Evolutionary conservation across 306 rosid genomes (phyloP), one percentile per base, ranked within the genome.

Genomic region (Lathyrus sativus): DNA sequence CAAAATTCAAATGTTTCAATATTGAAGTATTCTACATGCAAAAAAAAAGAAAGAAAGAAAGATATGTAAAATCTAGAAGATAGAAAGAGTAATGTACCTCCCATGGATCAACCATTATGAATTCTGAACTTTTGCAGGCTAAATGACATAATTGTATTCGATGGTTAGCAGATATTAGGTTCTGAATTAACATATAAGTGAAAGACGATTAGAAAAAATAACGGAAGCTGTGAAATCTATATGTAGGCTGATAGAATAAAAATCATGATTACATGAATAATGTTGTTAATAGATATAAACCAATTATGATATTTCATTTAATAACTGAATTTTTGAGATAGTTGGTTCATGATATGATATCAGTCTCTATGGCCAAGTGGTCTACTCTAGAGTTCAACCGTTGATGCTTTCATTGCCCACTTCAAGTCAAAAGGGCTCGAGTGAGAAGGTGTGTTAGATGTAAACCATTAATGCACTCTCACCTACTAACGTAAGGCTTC

Each of bases 91-190:
- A 62, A 45, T 6, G 46, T 85, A 90, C 97, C 90, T 93, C 99
- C 97, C 99, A 93, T 38, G 88, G 91, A 84, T 93, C 99, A 74
- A 90, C 96, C 97, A 90, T 93, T 72, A 90, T 28, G 72, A 86
- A 90, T 6, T 84, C 85, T 33, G 97, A 93, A 84, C 84, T 85
- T 81, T 74, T 78, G 76, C 97, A 84, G 64, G 96, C 95, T 59
- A 82, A 83, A 59, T 76, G 60, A 71, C 96, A 90, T 61, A 93
- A 68, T 53, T 15, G 81, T 81, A 88, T 46, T 50, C 92, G 89
- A 65, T 87, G 95, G 60, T 81, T 85, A 49, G 99, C 88, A 76
- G 91, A 86, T 76, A 88, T 66, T 57, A 93, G 88, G 44, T 81
- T 85, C 96, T 90, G 61, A 11, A 72, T n/a, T 35, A 80, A 38